Conservation (phyloP, 1,139 yeast species). For the Suhomyces panamericanus region DNA sequence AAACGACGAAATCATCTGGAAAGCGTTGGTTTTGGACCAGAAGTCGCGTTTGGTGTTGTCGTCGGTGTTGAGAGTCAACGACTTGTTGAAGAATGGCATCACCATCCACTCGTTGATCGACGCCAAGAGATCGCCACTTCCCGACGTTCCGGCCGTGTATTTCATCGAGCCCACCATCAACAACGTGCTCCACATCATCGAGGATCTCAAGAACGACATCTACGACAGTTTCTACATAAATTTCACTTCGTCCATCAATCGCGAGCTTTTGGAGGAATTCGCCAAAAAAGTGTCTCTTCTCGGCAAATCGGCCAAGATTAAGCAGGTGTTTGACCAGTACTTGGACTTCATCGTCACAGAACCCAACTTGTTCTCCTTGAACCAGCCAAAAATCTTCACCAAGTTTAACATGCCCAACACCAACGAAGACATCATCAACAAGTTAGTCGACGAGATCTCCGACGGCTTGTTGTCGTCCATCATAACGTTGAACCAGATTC, state of each 20-base stretch:
- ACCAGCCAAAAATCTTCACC: constrained; percentile 64
- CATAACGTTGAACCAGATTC: constrained; percentile 75
- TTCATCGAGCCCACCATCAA: constrained; percentile 85
- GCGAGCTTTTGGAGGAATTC: constrained; percentile 82
- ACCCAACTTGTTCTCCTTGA: constrained; percentile 83
- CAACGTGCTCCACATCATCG: constrained; percentile 65
- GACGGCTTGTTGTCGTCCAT: constrained; percentile 78
- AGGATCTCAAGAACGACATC: constrained; percentile 70
- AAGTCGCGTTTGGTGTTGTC: constrained; percentile 84
- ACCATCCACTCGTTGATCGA: constrained; percentile 81
- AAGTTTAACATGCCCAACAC: constrained; percentile 69
- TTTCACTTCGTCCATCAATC: constrained; percentile 75
- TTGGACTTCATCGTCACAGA: constrained; percentile 90
- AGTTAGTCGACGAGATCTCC: constrained; percentile 67
- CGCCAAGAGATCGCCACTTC: constrained; percentile 71
- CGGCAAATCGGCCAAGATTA: constrained; percentile 67
- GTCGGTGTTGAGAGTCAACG: constrained; percentile 87
- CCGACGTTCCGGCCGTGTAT: constrained; percentile 93
- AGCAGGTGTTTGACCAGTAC: constrained; percentile 92
- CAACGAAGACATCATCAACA: constrained; percentile 72
- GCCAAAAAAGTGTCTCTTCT: constrained; percentile 78
- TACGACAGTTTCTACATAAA: constrained; percentile 82
- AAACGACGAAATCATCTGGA: constrained; percentile 76
- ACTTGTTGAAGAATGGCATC: constrained; percentile 81
- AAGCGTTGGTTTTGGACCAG: constrained; percentile 81